Evolutionary conservation across 257 asterid species (phyloP).

Genomic region (Nicotiana tabacum): DNA sequence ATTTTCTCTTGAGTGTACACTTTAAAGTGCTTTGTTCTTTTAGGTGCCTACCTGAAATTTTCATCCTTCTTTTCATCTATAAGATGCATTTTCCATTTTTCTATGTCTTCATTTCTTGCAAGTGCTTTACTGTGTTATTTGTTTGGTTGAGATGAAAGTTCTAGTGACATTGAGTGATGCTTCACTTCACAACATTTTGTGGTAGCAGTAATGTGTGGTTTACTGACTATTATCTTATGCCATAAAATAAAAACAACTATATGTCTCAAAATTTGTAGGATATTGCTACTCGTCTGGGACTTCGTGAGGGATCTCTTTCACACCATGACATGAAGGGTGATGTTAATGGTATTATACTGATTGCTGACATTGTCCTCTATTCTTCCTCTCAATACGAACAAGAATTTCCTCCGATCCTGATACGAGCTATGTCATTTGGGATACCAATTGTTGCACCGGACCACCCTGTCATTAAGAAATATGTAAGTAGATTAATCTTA

Average conservation of each 20-base stretch:
- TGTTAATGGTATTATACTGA: constrained; percentile 67
- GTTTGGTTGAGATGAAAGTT: not conserved
- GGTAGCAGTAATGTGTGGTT: not conserved
- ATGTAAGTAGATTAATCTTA: constrained; percentile 47
- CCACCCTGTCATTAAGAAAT: constrained; percentile 56
- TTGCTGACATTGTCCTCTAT: constrained; percentile 86
- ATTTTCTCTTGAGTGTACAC: not conserved
- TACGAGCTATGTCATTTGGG: constrained; percentile 92
- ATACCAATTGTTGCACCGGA: constrained; percentile 80
- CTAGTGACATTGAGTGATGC: not conserved
- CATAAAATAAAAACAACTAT: not conserved
- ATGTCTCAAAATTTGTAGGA: constrained; percentile 39
- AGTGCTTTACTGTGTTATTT: constrained; percentile 1
- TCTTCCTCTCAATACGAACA: constrained; percentile 91
- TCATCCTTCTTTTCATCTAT: not conserved
- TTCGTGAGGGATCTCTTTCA: constrained; percentile 64
- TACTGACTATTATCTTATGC: not conserved
- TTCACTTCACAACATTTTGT: constrained; percentile 1
- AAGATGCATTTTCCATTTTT: not conserved
- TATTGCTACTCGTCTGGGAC: constrained; percentile 64
- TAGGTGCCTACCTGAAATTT: not conserved
- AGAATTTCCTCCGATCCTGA: constrained; percentile 77
- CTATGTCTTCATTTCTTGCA: not conserved
- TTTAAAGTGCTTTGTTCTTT: not conserved
- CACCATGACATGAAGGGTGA: constrained; percentile 71